Evolutionary conservation across 495 filamentous ascomycete species (phyloP).

Genomic region (Neurospora intermedia): DNA sequence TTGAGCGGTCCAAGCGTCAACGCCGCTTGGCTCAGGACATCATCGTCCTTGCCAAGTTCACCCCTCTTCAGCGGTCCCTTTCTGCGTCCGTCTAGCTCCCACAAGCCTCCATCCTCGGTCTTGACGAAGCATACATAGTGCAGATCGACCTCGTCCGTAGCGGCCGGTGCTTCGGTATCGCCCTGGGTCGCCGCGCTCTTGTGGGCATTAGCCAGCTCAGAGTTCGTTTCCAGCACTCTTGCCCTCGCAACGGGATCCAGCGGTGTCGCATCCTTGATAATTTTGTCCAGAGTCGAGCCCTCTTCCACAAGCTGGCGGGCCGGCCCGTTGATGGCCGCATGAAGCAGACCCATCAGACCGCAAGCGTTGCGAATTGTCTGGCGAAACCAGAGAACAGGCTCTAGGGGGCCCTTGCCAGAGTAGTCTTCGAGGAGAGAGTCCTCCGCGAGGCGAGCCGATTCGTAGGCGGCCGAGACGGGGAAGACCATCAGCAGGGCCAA

Average conservation of each 20-base stretch:
- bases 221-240: conserved; percentile 60
- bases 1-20: conserved; percentile 46
- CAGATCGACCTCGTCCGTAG: conserved; percentile 56
- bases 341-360: conserved; percentile 69
- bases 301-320: conserved; percentile 33
- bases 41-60: conserved; percentile 42
- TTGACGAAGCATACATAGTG: conserved; percentile 87
- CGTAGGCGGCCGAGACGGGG: conserved; percentile 62
- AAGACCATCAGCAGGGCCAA: conserved; percentile 78
- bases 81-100: conserved; percentile 75
- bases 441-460: conserved; percentile 52
- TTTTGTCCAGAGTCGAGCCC: conserved; percentile 27
- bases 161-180: conserved; percentile 59
- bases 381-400: conserved; percentile 70
- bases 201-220: conserved; percentile 62
- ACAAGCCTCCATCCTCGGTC: conserved; percentile 52
- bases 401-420: conserved; percentile 24
- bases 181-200: conserved; percentile 57
- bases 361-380: conserved; percentile 82
- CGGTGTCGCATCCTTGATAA: conserved; percentile 37
- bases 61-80: conserved; percentile 60
- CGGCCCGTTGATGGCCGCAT: conserved; percentile 52
- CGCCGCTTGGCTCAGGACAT: conserved; percentile 58
- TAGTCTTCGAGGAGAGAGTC: conserved; percentile 44
- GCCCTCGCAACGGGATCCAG: conserved; percentile 49